Evolutionary conservation across 192 early-diverging fungal species (phyloP), one percentile per base, ranked within the genome.

Genomic region (Coemansia sp.): DNA sequence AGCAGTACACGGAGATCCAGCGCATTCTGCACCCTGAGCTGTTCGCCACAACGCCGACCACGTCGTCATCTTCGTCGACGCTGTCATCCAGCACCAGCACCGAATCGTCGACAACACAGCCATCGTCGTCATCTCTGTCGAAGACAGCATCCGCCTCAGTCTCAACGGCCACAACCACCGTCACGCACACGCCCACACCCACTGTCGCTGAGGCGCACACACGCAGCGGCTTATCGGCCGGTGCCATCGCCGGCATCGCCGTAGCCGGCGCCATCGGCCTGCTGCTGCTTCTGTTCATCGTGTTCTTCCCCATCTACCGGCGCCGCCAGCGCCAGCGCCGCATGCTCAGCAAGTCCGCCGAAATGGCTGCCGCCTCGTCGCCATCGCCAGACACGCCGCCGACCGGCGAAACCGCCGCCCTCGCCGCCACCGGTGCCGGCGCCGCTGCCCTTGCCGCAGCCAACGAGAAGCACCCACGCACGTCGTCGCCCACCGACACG

Each of bases 241-340:
- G 68, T 15, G 77, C 68, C 17, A 67, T 73, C 33, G 64, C 70
- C 13, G 71, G 76, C 2, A 67, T 78, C 22, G 71, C 56, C 1
- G 58, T 82, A 1, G 77, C 62, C 49, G 61, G 53, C 47, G 61
- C 63, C 5, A 38, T 66, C 9, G 61, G 59, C 6, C 38, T 75
- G 30, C 52, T 80, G 33, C 49, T 73, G 19, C 42, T 79, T 7
- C 25, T 73, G 34, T 56, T 81, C 0, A 44, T 76, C 22, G 34
- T 70, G 33, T 50, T 70, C 2, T 22, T 80, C 54, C 64, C 59
- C 25, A 45, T 69, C 39, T 67, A 67, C 38, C 64, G 71, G 3
- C 71, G 71, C 22, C 59, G 65, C 13, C 60, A 57, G 55, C 60
- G 59, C n/a, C 61, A 57, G 51, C 59, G 45, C 47, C 67, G 70